These are phyloP conservation scores for Dalbergia cultrata DNA, from an alignment of 306 rosid genomes.

Conservation along the genomic window DNA sequence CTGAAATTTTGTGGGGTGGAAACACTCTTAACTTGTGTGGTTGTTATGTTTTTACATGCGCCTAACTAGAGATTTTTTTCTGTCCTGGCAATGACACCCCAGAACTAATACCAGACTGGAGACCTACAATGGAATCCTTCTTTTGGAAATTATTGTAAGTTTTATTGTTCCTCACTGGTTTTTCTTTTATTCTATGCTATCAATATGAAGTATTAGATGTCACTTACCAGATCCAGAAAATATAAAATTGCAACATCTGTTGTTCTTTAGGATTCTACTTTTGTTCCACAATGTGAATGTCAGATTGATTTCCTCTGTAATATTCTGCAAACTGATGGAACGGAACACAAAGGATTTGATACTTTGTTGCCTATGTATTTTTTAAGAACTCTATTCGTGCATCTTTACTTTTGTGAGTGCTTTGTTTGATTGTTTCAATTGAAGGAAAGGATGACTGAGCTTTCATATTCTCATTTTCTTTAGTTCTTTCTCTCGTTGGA, in stretches of 20 bases:
- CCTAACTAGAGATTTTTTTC: slow-evolving; percentile 20
- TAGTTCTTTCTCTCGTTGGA: slow-evolving; percentile 27
- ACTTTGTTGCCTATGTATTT: background rate
- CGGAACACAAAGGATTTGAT: slow-evolving; percentile 16
- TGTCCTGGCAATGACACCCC: slow-evolving; percentile 47
- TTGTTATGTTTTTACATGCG: background rate
- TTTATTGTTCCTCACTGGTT: slow-evolving; percentile 8
- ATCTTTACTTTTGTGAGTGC: background rate
- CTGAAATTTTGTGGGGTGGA: background rate
- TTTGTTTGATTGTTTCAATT: background rate
- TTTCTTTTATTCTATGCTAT: background rate
- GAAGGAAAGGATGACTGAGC: slow-evolving; percentile 16
- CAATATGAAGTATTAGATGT: slow-evolving; percentile 6
- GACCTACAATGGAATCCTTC: slow-evolving; percentile 69
- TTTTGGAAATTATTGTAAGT: slow-evolving; percentile 71
- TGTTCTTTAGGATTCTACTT: background rate
- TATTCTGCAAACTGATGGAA: slow-evolving; percentile 14
- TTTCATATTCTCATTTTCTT: slow-evolving; percentile 5
- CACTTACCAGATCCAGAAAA: background rate
- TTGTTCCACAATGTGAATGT: background rate
- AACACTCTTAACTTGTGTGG: background rate
- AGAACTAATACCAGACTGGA: slow-evolving; percentile 80
- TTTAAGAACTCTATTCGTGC: background rate
- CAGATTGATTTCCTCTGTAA: slow-evolving; percentile 9
- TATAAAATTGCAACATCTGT: background rate